Percentiles rank a stretch among this genome's conserved stretches.
phyloP scores from a whole-genome alignment of 2,329 filamentous ascomycete species.

The Botrytis fragariae region DNA sequence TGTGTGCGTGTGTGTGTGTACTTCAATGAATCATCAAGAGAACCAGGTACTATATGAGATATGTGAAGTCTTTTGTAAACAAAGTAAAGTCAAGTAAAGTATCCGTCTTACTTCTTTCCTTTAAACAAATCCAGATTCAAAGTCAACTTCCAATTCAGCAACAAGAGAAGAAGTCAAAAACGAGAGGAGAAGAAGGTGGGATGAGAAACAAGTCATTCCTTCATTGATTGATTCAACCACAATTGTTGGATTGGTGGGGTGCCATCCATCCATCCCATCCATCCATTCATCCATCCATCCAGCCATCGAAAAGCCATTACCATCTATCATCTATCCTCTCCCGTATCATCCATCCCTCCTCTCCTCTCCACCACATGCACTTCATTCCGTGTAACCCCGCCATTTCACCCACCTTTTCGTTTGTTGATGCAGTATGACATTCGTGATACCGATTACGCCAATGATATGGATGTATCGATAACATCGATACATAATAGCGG shows the following conservation, averaged over 20 bases:
- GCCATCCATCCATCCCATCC: not conserved
- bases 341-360: too few relatives aligned
- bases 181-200: not conserved
- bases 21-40: not conserved
- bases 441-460: not conserved
- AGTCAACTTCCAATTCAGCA: too few relatives aligned
- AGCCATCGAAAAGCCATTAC: not conserved
- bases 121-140: not conserved
- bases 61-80: not conserved
- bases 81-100: too few relatives aligned
- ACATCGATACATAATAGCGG: too few relatives aligned
- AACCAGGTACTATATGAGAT: too few relatives aligned
- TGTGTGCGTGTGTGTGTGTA: not conserved
- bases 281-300: not conserved
- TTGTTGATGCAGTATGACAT: not conserved
- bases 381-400: not conserved
- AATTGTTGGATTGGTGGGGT: slow-evolving; percentile 1
- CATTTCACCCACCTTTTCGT: not conserved
- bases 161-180: too few relatives aligned
- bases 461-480: not conserved
- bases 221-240: not conserved
- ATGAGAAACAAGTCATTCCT: not conserved
- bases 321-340: not conserved
- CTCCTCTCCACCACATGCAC: not conserved
- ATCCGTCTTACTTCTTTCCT: not conserved